Conservation (phyloP, 495 filamentous ascomycete genomes). For the Neurospora sp. region DNA sequence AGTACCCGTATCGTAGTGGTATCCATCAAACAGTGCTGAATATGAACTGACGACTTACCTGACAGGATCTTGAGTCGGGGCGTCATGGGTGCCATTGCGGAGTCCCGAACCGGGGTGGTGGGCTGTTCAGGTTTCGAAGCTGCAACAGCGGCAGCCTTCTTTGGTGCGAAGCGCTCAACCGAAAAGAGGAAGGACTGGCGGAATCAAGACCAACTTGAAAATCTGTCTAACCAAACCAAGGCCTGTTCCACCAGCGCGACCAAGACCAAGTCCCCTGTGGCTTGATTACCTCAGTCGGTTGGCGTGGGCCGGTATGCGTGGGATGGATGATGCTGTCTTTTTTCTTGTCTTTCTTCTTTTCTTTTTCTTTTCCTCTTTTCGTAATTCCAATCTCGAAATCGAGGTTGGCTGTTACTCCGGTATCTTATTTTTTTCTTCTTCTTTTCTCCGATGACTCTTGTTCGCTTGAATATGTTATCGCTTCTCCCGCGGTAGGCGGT, state of each 20-base stretch:
- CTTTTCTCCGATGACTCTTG: not conserved
- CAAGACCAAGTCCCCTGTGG: not conserved
- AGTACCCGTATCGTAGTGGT: not conserved
- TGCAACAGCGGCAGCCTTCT: constrained; percentile 18
- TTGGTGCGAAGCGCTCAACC: constrained; percentile 19
- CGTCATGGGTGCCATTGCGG: constrained; percentile 41
- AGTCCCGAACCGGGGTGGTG: constrained; percentile 34
- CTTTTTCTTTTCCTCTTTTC: not conserved
- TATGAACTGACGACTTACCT: constrained; percentile 29
- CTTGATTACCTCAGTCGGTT: not conserved
- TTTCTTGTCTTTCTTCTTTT: not conserved
- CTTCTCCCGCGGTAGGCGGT: not conserved
- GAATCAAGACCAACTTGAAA: not conserved
- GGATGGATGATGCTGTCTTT: not conserved
- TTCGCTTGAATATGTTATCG: not conserved
- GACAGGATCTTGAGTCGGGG: constrained; percentile 45
- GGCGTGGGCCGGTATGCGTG: not conserved
- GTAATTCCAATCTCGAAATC: not conserved
- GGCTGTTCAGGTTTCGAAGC: constrained; percentile 25
- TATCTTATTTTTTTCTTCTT: not conserved
- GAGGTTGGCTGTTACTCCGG: not conserved
- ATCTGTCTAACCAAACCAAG: not conserved
- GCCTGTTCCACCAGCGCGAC: not conserved
- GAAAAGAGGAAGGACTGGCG: constrained; percentile 8
- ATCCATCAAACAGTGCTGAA: constrained; percentile 13